Evolutionary conservation across 129 eudicot genomes (phyloP), one percentile per base, ranked within the genome.

Genomic region (Solidago caesia): DNA sequence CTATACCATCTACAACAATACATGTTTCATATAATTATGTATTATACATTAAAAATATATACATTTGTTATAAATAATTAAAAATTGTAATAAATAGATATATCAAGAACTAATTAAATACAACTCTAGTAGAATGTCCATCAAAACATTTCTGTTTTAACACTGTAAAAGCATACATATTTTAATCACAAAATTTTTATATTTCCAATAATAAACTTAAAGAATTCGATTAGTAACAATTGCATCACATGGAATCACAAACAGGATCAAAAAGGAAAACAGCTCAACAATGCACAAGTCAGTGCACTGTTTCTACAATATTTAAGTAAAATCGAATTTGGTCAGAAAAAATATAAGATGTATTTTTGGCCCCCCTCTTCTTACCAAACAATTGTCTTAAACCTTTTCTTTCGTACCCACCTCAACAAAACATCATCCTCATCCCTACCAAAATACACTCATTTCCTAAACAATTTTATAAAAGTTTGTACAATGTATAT

Each of bases 361-460:
- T 59, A 57, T 67, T 41, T 29, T 6, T 44, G 55, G 63, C 44
- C 62, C 71, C 81, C 75, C 12, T 47, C 39, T 47, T 52, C 44
- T 77, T 44, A 76, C 74, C 80, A 67, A 76, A 67, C 68, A 68
- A 44, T 45, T 76, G 61, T 52, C 43, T 14, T 55, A 1, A 56
- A 13, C 66, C 65, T n/a, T 42, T 21, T 44, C 43, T 70, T 43
- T n/a, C 49, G 33, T 41, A 70, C 67, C 76, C 60, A 74, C 60
- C 70, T 74, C 60, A 74, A 61, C 78, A 6, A 61, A 61, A 62
- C 77, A 29, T 58, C 12, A 12, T 15, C 29, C 15, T 21, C 21
- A 2, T 57, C 39, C 3, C 39, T 33, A 11, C 47, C 46, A 63
- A 63, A 29, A 13, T 41, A 13, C 68, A 6, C 26, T 67, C 16